Base-by-base conservation (phyloP, 2,329 filamentous ascomycete genomes). In the Chalaropsis ovoidea region DNA sequence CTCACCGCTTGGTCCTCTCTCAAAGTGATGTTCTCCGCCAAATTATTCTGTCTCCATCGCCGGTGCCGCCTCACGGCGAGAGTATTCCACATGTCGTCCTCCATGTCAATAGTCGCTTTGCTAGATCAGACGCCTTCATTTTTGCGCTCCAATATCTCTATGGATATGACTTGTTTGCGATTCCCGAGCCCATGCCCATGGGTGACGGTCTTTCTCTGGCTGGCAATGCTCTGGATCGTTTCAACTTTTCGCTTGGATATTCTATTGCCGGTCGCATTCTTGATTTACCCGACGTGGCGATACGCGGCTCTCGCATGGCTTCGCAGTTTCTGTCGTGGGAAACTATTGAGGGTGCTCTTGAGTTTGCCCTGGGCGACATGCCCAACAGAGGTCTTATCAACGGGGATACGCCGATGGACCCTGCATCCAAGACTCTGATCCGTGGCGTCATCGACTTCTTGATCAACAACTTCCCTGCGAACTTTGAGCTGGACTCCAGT, bases 251-350 rank as follows among this genome's bases (percentile, higher is more conserved):
- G n/a, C 74, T 89, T 22, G 83, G 83, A 27, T 87, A 88, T 70
- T 81, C 85, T 58, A 84, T 85, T 31, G 81, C 84, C 4, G 86
- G 85, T 0, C 77, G 81, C 62, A 75, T 83, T 47, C 76, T 89
- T 17, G 76, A 77, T 49, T 80, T 86, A 71, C 77, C 76, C 1
- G 78, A 79, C 27, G 78, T 88, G 31, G 76, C 81, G 11, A 74
- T 78, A 58, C 80, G 83, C 43, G 86, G 85, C 43, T 75, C 86
- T 31, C 80, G 84, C 61, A 78, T 87, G 68, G 84, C 84, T 1
- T 76, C 79, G 43, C 77, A 79, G 63, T 77, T 84, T 3, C 71
- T 89, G 52, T 79, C 77, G 67, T 88, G 85, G 85, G 77, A 83
- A 63, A 88, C 82, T 0, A 69, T 88, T 15, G 83, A 87, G 69